Evolutionary conservation across 2,329 filamentous ascomycete species (phyloP), one percentile per base, ranked within the genome.

Genomic region (Chaetomium sp.): DNA sequence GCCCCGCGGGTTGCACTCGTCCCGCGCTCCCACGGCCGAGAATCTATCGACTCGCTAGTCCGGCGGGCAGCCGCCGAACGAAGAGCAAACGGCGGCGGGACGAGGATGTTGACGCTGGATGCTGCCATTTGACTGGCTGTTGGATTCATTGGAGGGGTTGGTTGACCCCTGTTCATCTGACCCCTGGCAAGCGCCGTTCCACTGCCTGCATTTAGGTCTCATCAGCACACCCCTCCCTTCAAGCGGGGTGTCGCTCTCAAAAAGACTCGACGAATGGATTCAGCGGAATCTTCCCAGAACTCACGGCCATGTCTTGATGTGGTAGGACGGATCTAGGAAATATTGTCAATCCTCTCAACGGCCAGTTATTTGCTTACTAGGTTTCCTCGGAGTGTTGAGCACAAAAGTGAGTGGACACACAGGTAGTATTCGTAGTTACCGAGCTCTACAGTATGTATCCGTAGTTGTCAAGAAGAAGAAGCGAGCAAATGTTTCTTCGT

Each of bases 131-230:
- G 55, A 69, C 49, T 69, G 68, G 68, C 62, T 62, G 60, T 27
- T 21, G 49, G 49, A 47, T 59, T 62, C 60, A 62, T 69, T 69
- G 62, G 66, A 68, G 66, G 64, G 68, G 66, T 65, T 67, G 67
- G 64, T 49, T 33, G 35, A 63, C 51, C 69, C 69, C 63, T 68
- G 65, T 50, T 57, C 56, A 35, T 67, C 62, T 57, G 56, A 58
- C 57, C 67, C 69, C 64, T 58, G 33, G 68, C 68, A 71, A 71
- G 69, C 70, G 71, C 70, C 66, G 57, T 54, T 57, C 47, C 33
- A 47, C 61, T 13, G 9, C 62, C 51, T 61, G 50, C 23, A 23
- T 31, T 62, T 53, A 42, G 49, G 7, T 60, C 31, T 57, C 13
- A 47, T 58, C 12, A 13, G n/a, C 27, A 56, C 62, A 55, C 65